Evolutionary conservation across 1,284 basidiomycete genomes (phyloP).

Genomic region (Coniferiporia weirii): DNA sequence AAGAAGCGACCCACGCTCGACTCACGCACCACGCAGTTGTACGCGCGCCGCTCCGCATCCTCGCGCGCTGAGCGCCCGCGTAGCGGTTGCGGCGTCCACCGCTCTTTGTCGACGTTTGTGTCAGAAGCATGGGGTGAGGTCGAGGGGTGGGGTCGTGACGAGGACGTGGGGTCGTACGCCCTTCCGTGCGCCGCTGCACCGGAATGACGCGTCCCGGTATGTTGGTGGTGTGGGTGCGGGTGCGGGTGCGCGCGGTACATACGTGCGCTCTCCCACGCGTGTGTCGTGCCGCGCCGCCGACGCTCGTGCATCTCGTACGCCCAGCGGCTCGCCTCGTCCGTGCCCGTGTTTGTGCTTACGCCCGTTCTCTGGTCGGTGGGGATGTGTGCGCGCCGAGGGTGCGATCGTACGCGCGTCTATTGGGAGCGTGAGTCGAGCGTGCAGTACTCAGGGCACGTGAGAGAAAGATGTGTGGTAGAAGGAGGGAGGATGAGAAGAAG

Average conservation of each 20-base stretch:
- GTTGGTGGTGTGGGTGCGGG: conserved; percentile 10
- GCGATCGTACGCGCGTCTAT: conserved; percentile 34
- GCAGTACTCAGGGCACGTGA: too few relatives aligned
- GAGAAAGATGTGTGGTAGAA: not conserved
- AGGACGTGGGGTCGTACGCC: not conserved
- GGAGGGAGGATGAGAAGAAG: not conserved
- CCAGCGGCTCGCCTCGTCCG: conserved; percentile 23
- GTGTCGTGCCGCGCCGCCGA: conserved; percentile 32
- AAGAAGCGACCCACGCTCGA: conserved; percentile 11
- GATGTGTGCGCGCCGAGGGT: conserved; percentile 19
- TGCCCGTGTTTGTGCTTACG: not conserved
- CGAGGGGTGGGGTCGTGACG: not conserved
- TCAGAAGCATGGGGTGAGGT: not conserved
- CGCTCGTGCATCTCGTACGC: conserved; percentile 7
- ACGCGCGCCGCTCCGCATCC: conserved; percentile 3
- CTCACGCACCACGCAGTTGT: conserved; percentile 4
- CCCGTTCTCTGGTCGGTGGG: not conserved
- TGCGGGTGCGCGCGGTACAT: conserved; percentile 18
- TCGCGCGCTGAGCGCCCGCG: not conserved
- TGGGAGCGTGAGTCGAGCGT: too few relatives aligned
- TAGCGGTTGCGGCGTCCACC: not conserved
- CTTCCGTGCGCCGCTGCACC: not conserved
- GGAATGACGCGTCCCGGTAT: not conserved
- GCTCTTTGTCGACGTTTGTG: not conserved
- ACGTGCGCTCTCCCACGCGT: conserved; percentile 36